Evolutionary conservation across 805 yeast genomes (phyloP), one percentile per base, ranked within the genome.

Genomic region (Kuraishia capsulata): DNA sequence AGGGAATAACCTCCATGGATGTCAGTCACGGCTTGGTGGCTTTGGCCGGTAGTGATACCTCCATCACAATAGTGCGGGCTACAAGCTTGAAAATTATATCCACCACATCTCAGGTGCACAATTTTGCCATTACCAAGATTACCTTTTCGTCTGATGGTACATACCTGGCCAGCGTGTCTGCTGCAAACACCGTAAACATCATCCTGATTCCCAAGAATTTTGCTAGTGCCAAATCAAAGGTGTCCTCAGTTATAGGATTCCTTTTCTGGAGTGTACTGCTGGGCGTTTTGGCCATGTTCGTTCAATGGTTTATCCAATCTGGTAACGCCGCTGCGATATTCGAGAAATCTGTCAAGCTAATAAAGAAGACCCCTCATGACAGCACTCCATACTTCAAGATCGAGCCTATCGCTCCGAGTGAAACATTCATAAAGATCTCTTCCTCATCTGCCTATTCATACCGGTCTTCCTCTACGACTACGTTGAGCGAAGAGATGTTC

Each of bases 61-160:
- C 92, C 2, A 61, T 88, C 10, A 59, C 74, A 1, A 47, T 88
- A n/a, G 55, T 78, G 10, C 68, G 71, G 30, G 54, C 71, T 13
- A 61, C 66, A 2, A 74, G 69, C 43, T 70, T 88, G 42, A 65
- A 69, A 32, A 56, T 69, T 10, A 48, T 76, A 20, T 74, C 70
- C 41, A 60, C 66, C 5, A 62, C 76, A 39, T 69, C 70, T 32
- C 73, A 81, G 43, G 77, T 83, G 39, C 96, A 88, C 54, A 64
- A 70, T 6, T 84, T 84, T 55, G 87, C 94, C 20, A 78, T 87
- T 38, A 87, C 96, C 0, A 69, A 73, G 33, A 75, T 85, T 8
- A 63, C 75, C 2, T 78, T 86, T 42, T 78, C 87, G 4, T 80
- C 83, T 11, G 68, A 76, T 52, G 87, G 89, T 5, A 60, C 71